These are phyloP conservation scores for Nakaseomyces uthaithaninus DNA, from an alignment of 1,139 yeast species.

Conservation along the genomic window DNA sequence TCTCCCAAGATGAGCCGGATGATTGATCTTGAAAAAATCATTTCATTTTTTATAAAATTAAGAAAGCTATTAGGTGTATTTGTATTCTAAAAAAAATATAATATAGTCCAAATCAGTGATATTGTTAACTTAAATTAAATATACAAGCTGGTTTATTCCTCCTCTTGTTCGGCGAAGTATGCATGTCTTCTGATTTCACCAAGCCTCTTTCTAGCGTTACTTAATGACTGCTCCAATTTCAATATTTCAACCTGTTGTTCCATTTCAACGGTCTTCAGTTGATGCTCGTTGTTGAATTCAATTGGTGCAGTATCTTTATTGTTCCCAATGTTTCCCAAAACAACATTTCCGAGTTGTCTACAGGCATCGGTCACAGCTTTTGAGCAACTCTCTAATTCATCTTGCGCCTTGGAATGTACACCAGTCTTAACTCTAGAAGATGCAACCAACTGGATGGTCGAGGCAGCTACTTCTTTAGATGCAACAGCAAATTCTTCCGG, in stretches of 20 bases:
- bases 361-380: conserved; percentile 68
- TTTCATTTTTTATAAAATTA: too few relatives aligned
- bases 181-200: conserved; percentile 72
- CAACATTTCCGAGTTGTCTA: conserved; percentile 40
- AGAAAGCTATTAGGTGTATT: too few relatives aligned
- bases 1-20: too few relatives aligned
- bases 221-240: conserved; percentile 54
- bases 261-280: conserved; percentile 83
- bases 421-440: conserved; percentile 85
- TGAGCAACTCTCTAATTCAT: conserved; percentile 60
- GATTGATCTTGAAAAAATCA: too few relatives aligned
- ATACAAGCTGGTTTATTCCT: neutral
- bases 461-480: conserved; percentile 85
- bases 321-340: conserved; percentile 10
- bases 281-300: conserved; percentile 72
- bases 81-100: too few relatives aligned
- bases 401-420: conserved; percentile 71
- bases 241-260: conserved; percentile 89
- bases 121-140: too few relatives aligned
- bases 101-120: too few relatives aligned
- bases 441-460: conserved; percentile 88
- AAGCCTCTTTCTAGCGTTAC: conserved; percentile 61
- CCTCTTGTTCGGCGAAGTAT: conserved; percentile 11
- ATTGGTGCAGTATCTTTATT: conserved; percentile 36
- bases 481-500: conserved; percentile 86